Percentiles rank a stretch among this genome's conserved stretches.
These are phyloP conservation scores for Penicillium sp. DNA, from an alignment of 2,329 filamentous ascomycete genomes.

Conservation along the genomic window DNA sequence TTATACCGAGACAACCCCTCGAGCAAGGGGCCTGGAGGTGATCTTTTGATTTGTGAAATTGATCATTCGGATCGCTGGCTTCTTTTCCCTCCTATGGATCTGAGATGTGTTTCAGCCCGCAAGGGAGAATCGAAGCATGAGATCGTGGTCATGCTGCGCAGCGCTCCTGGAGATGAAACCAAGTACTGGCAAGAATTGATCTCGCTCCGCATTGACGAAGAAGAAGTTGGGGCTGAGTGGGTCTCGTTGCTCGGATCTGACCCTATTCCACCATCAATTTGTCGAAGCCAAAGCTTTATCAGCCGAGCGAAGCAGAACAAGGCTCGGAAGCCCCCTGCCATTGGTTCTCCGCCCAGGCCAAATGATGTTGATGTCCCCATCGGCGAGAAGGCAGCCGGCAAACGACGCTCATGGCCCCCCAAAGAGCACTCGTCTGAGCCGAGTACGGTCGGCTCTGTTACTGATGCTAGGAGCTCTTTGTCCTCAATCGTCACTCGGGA, in stretches of 20 bases:
- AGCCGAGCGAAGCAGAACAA: constrained; percentile 33
- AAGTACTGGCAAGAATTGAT: constrained; percentile 76
- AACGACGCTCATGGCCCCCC: constrained; percentile 29
- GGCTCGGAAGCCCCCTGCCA: constrained; percentile 19
- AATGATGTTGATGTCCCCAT: constrained; percentile 54
- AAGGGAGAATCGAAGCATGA: constrained; percentile 63
- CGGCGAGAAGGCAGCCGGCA: constrained; percentile 47
- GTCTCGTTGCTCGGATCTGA: constrained; percentile 66
- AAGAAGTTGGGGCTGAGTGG: constrained; percentile 76
- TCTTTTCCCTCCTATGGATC: constrained; percentile 78
- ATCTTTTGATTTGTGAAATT: constrained; percentile 88
- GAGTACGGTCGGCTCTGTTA: constrained; percentile 25
- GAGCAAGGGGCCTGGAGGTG: constrained; percentile 60
- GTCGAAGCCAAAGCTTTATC: constrained; percentile 47
- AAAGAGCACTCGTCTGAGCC: constrained; percentile 27
- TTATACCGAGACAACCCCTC: constrained; percentile 71
- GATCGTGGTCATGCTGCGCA: constrained; percentile 79
- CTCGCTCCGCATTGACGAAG: constrained; percentile 64
- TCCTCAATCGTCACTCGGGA: constrained; percentile 28
- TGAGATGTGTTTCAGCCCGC: constrained; percentile 66
- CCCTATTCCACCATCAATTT: constrained; percentile 54
- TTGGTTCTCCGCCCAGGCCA: constrained; percentile 23
- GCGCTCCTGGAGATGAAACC: constrained; percentile 48
- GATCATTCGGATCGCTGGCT: constrained; percentile 70
- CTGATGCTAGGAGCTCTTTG: constrained; percentile 24